Evolutionary conservation across 768 basidiomycete species (phyloP), one percentile per base, ranked within the genome.

Genomic region (Crepidotus variabilis): DNA sequence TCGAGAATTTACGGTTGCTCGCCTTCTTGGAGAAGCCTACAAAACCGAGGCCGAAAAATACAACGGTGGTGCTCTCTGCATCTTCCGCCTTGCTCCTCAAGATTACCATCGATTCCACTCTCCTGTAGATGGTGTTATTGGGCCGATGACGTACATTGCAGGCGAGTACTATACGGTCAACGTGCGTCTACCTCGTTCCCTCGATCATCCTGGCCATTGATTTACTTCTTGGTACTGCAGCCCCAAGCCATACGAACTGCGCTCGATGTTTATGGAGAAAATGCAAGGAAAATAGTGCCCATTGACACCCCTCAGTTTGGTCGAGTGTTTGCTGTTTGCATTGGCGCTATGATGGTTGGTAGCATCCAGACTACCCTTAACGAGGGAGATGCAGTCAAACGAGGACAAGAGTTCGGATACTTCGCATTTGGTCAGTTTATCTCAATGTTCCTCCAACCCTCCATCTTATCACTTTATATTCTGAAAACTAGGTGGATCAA

Each of bases 131-230:
- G 94, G 94, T 0, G 82, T 69, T 35, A 82, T 98, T 24, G 95
- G 94, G 16, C 76, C 76, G 33, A 92, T 94, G 84, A 85, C 83
- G 6, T 81, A 89, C 64, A 90, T 98, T 54, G 61, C 84, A 2
- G 96, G 96, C 6, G 93, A 96, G 65, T 98, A 97, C 71, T 98
- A 97, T 71, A 98, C 97, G 0, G 96, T 97, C 59, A 96, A 94
- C 55, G 90, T 90, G 61, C 50, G 84, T 74, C 2, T n/a, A 46
- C 18, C 10, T 61, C 50, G 83, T 74, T 2, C 18, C 10, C 47
- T 6, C 28, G 47, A 50, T 48, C 39, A 10, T 24, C 50, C 54
- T 21, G 18, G 39, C 10, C 53, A 20, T 51, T 62, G n/a, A 55
- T 43, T 34, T 23, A 46, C 36, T 7, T 28, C 8, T 39, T 8